These are phyloP conservation scores for Knoxia roxburghii DNA, from an alignment of 257 asterid species.

Conservation along the genomic window DNA sequence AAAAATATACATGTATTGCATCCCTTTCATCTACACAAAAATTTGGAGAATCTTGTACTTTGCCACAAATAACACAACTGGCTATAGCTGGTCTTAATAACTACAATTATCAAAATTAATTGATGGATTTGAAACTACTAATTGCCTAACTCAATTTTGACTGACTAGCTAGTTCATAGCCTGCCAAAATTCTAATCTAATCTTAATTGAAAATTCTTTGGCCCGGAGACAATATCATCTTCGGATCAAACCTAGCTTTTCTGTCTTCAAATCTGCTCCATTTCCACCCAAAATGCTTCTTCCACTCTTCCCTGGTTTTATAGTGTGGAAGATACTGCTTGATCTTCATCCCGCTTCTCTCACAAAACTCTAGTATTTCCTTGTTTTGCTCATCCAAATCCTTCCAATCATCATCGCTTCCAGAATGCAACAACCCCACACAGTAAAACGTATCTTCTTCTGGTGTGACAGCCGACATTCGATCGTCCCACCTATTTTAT, in stretches of 20 bases:
- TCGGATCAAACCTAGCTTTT: constrained; percentile 37
- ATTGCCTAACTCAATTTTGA: neutral
- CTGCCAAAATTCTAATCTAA: neutral
- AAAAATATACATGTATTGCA: no score
- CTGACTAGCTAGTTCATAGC: neutral
- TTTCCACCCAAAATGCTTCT: constrained; percentile 31
- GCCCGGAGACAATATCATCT: constrained; percentile 30
- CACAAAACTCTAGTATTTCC: constrained; percentile 26
- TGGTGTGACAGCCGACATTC: constrained; percentile 32
- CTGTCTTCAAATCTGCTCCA: constrained; percentile 28
- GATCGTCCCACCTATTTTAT: constrained; percentile 38
- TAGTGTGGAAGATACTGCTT: constrained; percentile 41
- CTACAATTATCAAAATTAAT: no score
- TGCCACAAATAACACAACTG: no score
- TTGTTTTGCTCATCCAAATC: constrained; percentile 24
- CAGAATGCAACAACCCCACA: constrained; percentile 30
- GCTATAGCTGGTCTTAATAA: no score
- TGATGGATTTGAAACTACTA: no score
- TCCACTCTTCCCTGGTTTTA: constrained; percentile 26
- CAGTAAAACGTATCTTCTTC: constrained; percentile 33
- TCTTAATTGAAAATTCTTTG: constrained; percentile 32
- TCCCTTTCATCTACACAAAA: no score
- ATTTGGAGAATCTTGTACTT: no score
- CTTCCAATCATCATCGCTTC: constrained; percentile 17
- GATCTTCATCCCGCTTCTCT: constrained; percentile 20